phyloP scores from a whole-genome alignment of 257 asterid genomes.

The Rhazya stricta region DNA sequence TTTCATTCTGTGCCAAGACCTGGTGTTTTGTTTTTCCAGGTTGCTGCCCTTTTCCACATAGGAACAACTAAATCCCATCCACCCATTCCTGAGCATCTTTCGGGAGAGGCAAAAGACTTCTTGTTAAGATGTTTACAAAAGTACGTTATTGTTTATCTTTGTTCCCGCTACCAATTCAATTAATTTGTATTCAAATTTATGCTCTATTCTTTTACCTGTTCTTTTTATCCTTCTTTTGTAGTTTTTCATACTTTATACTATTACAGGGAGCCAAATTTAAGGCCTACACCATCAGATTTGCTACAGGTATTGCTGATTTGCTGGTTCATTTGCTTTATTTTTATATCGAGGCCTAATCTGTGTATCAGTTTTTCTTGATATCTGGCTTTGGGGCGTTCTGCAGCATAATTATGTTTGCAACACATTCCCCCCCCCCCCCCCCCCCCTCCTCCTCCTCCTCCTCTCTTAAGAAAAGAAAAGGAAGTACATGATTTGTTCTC shows the following conservation, averaged over 20 bases:
- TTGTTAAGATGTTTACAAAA: constrained; percentile 82
- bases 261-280: constrained; percentile 83
- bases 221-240: constrained; percentile 8
- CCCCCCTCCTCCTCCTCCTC: too few relatives aligned
- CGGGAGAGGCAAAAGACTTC: constrained; percentile 83
- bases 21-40: constrained; percentile 41
- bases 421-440: too few relatives aligned
- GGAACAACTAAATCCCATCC: constrained; percentile 99
- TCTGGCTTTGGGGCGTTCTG: background rate
- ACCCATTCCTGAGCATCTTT: constrained; percentile 97
- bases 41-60: constrained; percentile 94
- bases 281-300: constrained; percentile 83
- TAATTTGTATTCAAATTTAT: background rate
- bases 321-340: constrained; percentile 10
- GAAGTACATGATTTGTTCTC: background rate
- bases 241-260: constrained; percentile 22
- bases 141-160: constrained; percentile 41
- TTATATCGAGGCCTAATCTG: background rate
- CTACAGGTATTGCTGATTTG: constrained; percentile 51
- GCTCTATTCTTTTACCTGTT: constrained; percentile 11
- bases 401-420: background rate
- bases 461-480: background rate
- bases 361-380: background rate
- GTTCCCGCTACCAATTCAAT: constrained; percentile 13
- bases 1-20: constrained; percentile 18